Conservation (phyloP, 2,329 filamentous ascomycete genomes). For the Sphaerulina vaccinii region DNA sequence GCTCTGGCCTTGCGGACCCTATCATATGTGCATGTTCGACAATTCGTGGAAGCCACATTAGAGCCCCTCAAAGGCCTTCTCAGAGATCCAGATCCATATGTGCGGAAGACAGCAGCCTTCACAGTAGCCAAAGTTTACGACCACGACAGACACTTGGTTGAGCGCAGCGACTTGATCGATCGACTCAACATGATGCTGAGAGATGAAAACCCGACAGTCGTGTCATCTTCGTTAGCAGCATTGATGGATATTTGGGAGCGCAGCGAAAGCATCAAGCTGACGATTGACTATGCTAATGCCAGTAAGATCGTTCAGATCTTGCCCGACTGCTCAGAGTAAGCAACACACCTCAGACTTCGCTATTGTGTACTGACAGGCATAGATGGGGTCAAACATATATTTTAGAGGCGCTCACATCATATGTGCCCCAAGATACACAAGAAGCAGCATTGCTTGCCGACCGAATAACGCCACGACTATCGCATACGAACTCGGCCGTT, state of each 20-base stretch:
- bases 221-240: constrained; percentile 85
- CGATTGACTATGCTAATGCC: constrained; percentile 94
- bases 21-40: constrained; percentile 93
- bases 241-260: constrained; percentile 98
- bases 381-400: constrained; percentile 99
- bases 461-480: constrained; percentile 89
- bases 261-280: constrained; percentile 95
- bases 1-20: constrained; percentile 91
- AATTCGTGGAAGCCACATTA: constrained; percentile 90
- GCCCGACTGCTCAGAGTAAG: constrained; percentile 93
- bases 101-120: constrained; percentile 94
- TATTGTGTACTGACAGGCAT: constrained; percentile 21
- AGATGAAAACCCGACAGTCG: constrained; percentile 96
- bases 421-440: constrained; percentile 84
- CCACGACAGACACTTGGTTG: constrained; percentile 86
- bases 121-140: constrained; percentile 98
- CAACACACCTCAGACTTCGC: constrained; percentile 28
- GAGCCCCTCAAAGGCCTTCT: constrained; percentile 79
- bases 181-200: constrained; percentile 82
- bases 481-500: constrained; percentile 94
- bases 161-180: constrained; percentile 88
- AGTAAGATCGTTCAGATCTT: constrained; percentile 98
- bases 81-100: constrained; percentile 86
- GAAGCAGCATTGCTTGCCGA: constrained; percentile 90
- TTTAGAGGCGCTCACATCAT: constrained; percentile 94